These are phyloP conservation scores for Gossypium arboreum DNA, from an alignment of 345 rosid species.

Conservation along the genomic window DNA sequence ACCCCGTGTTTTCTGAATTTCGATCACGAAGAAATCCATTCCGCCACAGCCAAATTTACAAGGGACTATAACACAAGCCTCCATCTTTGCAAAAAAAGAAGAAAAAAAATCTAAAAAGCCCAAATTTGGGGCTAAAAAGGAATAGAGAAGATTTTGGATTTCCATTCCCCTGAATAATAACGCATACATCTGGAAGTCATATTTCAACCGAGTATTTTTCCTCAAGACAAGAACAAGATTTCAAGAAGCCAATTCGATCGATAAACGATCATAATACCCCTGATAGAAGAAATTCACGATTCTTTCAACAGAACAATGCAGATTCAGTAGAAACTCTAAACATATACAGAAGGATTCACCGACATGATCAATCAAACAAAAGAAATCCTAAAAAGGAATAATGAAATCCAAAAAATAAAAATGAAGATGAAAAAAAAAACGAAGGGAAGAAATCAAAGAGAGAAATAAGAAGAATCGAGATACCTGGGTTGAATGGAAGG, in stretches of 20 bases:
- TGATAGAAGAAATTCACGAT: not conserved
- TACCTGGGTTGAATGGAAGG: slow-evolving; percentile 16
- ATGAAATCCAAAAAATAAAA: not conserved
- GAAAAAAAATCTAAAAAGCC: not conserved
- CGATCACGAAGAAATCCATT: not conserved
- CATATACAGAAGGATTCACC: not conserved
- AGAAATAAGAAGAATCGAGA: not conserved
- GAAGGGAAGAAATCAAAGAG: not conserved
- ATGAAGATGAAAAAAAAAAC: not conserved
- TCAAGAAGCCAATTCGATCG: not conserved
- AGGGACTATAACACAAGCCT: too few species aligned
- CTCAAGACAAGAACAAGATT: not conserved
- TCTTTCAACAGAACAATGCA: slow-evolving; percentile 6
- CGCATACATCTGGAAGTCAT: not conserved
- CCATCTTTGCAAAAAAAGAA: not conserved
- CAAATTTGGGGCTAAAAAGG: not conserved
- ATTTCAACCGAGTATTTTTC: not conserved
- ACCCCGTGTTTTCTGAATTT: not conserved
- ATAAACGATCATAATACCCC: not conserved
- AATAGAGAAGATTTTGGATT: not conserved
- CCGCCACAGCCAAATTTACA: not conserved
- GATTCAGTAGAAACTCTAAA: not conserved
- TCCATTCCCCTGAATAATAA: not conserved
- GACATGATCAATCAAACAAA: slow-evolving; percentile 9
- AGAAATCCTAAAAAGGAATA: not conserved